Evolutionary conservation across 2,329 filamentous ascomycete species (phyloP), one percentile per base, ranked within the genome.

Genomic region (Byssochlamys sp.): DNA sequence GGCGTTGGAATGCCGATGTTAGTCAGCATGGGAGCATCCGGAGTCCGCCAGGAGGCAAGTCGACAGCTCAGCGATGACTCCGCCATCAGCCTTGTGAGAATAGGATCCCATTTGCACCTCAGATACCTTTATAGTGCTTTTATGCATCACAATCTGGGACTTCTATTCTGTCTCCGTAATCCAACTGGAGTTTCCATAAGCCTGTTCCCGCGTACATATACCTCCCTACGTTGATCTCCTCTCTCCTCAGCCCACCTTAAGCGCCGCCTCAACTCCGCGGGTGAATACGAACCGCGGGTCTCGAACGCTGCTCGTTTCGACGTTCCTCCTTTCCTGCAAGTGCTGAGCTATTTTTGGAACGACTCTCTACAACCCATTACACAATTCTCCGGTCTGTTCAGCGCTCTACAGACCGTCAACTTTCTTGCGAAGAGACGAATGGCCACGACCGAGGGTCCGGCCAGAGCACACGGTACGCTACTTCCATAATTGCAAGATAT

Each of bases 401-500:
- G 12, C 2, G 19, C 35, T 14, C 10, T 14, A 11, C 11, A 14
- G 39, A 45, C n/a, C n/a, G 19, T 45, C 9, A 45, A 45, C 35
- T n/a, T 39, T n/a, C 19, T 39, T 35, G 11, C 9, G n/a, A 28
- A 14, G 19, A 49, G 25, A 33, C 49, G 39, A 10, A 76, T 76
- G 74, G 72, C 75, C 39, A 71, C 71, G 19, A 66, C 69, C n/a
- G 74, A 76, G 55, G 62, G 67, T 55, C 64, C 75, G 56, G 64
- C 72, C 29, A 73, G 74, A 67, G 69, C 73, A 60, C 77, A 78
- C 66, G 78, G 78, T 80, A 73, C 59, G 70, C 65, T 58, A 54
- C 45, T 45, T 28, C 31, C 53, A 24, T 53, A 52, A 45, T 51
- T 35, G 28, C 60, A 51, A 35, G n/a, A 7, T 19, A 28, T 56